Evolutionary conservation across 2,329 filamentous ascomycete genomes (phyloP).

Genomic region (Colletotrichum lini): DNA sequence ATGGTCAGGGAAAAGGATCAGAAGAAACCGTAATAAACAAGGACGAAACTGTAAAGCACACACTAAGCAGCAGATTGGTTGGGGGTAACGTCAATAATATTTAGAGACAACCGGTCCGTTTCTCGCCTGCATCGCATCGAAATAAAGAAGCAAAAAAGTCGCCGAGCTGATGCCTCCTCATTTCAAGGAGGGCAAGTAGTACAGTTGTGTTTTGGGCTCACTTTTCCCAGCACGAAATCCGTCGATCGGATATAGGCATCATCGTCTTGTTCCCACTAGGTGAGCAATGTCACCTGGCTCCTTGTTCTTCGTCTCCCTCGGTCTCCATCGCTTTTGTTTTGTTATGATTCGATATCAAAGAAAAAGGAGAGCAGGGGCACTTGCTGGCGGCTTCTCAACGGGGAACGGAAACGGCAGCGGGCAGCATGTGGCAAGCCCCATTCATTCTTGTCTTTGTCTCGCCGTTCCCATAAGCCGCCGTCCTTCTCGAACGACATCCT

Average conservation of each 20-base stretch:
- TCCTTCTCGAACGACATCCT: conserved; percentile 19
- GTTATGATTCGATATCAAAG: conserved; percentile 16
- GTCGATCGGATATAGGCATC: conserved; percentile 11
- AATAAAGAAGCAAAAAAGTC: background rate
- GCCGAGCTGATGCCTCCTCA: background rate
- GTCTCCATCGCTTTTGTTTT: conserved; percentile 28
- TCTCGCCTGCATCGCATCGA: background rate
- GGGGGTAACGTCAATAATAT: background rate
- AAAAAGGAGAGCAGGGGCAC: conserved; percentile 5
- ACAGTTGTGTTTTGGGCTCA: conserved; percentile 24
- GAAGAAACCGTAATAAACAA: conserved; percentile 38
- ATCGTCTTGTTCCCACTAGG: conserved; percentile 18
- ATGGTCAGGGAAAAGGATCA: background rate
- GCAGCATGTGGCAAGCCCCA: conserved; percentile 34
- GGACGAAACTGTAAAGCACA: conserved; percentile 37
- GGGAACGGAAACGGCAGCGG: conserved; percentile 28
- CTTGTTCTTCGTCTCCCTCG: conserved; percentile 34
- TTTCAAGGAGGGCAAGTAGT: conserved; percentile 22
- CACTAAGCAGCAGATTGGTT: background rate
- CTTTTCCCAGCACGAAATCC: conserved; percentile 5
- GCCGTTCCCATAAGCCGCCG: conserved; percentile 30
- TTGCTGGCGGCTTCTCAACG: conserved; percentile 13
- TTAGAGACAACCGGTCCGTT: conserved; percentile 3
- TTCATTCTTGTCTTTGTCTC: conserved; percentile 32
- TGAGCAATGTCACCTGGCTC: conserved; percentile 5